Evolutionary conservation across 352 stramenopile species (phyloP).

Genomic region (Phytopythium mirpurense): DNA sequence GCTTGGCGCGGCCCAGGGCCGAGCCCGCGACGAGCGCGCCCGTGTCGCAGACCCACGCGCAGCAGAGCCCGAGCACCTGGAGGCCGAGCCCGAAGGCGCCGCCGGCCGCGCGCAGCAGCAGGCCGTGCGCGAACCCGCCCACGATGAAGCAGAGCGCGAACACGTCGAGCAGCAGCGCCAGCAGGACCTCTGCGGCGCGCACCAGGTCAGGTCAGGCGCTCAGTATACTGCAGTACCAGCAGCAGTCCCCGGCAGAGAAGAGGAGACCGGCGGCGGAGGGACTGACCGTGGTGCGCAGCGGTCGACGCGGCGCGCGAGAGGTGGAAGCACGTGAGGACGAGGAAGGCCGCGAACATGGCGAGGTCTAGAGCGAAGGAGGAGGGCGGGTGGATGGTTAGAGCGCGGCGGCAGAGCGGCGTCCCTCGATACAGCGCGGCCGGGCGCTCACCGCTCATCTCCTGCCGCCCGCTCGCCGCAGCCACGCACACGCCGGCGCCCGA

Average conservation of each 20-base stretch:
- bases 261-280: too few species aligned
- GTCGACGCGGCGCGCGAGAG: not conserved
- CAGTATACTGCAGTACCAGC: too few species aligned
- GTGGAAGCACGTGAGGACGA: not conserved
- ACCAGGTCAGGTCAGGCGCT: too few species aligned
- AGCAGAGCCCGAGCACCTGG: constrained; percentile 56
- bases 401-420: too few species aligned
- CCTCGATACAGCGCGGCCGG: too few species aligned
- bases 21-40: constrained; percentile 50
- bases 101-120: constrained; percentile 48
- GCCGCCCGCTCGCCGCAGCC: constrained; percentile 29
- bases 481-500: constrained; percentile 23
- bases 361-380: not conserved
- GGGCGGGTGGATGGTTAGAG: not conserved
- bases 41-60: constrained; percentile 66
- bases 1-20: constrained; percentile 45
- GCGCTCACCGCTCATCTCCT: not conserved
- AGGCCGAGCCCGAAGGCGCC: constrained; percentile 43
- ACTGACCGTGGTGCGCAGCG: not conserved
- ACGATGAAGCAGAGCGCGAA: constrained; percentile 26
- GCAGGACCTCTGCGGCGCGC: not conserved
- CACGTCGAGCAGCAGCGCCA: not conserved
- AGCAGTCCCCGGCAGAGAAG: too few species aligned
- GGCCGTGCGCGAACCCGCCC: constrained; percentile 51
- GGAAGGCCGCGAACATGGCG: constrained; percentile 3